Percentiles rank a stretch among this genome's conserved stretches.
Evolutionary conservation across 2,329 filamentous ascomycete species (phyloP).

Genomic region (Penicillium hordei): DNA sequence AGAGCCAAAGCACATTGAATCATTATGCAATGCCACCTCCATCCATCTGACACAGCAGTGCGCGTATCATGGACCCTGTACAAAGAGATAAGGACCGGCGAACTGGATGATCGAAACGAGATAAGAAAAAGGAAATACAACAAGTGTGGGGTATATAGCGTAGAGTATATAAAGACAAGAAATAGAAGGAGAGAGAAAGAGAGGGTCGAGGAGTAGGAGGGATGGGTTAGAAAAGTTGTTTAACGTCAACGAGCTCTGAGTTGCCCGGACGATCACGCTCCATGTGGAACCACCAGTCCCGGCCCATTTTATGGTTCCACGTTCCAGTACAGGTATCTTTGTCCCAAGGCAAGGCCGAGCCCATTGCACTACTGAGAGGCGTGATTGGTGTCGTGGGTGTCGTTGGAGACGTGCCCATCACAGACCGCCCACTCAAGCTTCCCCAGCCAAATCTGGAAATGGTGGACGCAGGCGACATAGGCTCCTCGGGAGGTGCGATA

Average conservation of each 20-base stretch:
- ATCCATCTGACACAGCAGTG: conserved; percentile 4
- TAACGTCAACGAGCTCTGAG: conserved; percentile 33
- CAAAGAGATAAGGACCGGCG: not conserved
- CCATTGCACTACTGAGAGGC: conserved; percentile 31
- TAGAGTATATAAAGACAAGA: conserved; percentile 14
- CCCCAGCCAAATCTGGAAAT: conserved; percentile 39
- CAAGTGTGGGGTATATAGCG: conserved; percentile 28
- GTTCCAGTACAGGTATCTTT: conserved; percentile 46
- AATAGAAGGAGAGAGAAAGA: not conserved
- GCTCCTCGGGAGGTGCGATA: conserved; percentile 30
- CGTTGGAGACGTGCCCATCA: conserved; percentile 29
- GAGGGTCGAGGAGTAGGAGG: not conserved
- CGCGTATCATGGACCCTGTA: conserved; percentile 4
- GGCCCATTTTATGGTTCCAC: conserved; percentile 45
- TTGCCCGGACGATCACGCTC: conserved; percentile 42
- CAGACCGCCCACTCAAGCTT: conserved; percentile 34
- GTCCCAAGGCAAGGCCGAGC: conserved; percentile 38
- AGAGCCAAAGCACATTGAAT: not conserved
- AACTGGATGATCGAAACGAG: conserved; percentile 1
- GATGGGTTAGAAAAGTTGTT: conserved; percentile 36
- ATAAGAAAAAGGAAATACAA: conserved; percentile 16
- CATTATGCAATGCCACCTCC: not conserved
- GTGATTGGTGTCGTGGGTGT: conserved; percentile 36
- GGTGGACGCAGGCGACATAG: conserved; percentile 34
- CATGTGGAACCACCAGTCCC: conserved; percentile 49